Evolutionary conservation across 2,329 filamentous ascomycete genomes (phyloP).

Genomic region (Trichoderma breve): DNA sequence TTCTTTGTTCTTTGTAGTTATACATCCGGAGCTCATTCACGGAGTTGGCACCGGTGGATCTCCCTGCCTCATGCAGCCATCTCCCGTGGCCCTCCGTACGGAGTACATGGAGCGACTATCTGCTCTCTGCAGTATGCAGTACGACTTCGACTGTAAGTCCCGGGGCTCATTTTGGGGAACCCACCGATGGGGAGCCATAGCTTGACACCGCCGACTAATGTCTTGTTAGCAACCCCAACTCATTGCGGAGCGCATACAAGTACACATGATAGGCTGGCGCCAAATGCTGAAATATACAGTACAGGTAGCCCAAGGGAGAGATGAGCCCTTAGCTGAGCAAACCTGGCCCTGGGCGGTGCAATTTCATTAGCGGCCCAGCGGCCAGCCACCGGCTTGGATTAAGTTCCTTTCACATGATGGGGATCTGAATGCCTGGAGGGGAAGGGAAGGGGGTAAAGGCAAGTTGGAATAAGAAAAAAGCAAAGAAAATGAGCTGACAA

Average conservation of each 20-base stretch:
- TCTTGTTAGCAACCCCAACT: neutral
- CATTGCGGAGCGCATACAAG: neutral
- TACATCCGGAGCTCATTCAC: neutral
- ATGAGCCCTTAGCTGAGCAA: constrained; percentile 10
- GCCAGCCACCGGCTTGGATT: constrained; percentile 1
- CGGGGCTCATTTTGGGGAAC: neutral
- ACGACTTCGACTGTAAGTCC: neutral
- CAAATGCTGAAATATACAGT: neutral
- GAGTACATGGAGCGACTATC: neutral
- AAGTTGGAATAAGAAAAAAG: constrained; percentile 2
- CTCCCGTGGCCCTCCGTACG: neutral
- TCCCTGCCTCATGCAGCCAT: neutral
- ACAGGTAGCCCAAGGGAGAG: neutral
- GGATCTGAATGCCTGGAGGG: neutral
- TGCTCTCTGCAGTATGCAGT: neutral
- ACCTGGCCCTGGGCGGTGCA: constrained; percentile 3
- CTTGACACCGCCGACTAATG: neutral
- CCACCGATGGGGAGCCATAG: neutral
- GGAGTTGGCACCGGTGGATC: neutral
- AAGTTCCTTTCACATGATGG: neutral
- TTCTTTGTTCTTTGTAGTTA: neutral
- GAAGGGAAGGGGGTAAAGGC: neutral
- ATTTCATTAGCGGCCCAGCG: constrained; percentile 16
- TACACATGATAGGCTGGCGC: neutral
- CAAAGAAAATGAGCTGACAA: constrained; percentile 5